phyloP scores from a whole-genome alignment of 441 rosid genomes.

The Omphalea diandra region DNA sequence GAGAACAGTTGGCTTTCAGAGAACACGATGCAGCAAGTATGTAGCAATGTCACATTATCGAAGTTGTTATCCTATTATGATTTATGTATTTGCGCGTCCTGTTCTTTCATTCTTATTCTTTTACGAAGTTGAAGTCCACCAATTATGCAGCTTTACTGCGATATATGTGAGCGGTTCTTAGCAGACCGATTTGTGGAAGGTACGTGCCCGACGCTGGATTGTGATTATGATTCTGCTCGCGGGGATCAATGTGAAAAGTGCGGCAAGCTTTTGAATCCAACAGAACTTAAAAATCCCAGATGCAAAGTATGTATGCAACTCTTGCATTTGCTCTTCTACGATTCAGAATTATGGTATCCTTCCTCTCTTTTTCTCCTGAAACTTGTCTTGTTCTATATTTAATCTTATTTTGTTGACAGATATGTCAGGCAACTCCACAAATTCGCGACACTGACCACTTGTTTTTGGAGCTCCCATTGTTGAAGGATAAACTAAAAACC shows the following conservation, averaged over 20 bases:
- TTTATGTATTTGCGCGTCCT: neutral
- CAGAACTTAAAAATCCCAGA: constrained; percentile 72
- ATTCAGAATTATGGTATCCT: neutral
- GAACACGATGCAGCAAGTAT: constrained; percentile 49
- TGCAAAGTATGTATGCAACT: constrained; percentile 49
- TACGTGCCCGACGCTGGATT: constrained; percentile 56
- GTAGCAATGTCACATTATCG: neutral
- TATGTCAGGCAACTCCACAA: constrained; percentile 54
- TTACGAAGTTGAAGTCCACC: neutral
- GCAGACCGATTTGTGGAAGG: constrained; percentile 93
- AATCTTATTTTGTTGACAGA: constrained; percentile 9
- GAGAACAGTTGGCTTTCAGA: constrained; percentile 73
- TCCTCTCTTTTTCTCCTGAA: neutral
- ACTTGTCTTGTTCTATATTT: neutral
- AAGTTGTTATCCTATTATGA: neutral
- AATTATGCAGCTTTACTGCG: constrained; percentile 69
- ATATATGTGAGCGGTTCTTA: constrained; percentile 59
- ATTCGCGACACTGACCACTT: constrained; percentile 70
- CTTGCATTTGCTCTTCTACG: neutral
- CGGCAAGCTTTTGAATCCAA: constrained; percentile 81
- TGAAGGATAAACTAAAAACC: constrained; percentile 59
- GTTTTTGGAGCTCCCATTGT: constrained; percentile 77
- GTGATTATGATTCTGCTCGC: constrained; percentile 75
- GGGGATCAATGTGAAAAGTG: constrained; percentile 93
- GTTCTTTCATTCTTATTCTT: neutral